Evolutionary conservation across 192 early-diverging fungal genomes (phyloP).

Genomic region (Tieghemiomyces parasiticus): DNA sequence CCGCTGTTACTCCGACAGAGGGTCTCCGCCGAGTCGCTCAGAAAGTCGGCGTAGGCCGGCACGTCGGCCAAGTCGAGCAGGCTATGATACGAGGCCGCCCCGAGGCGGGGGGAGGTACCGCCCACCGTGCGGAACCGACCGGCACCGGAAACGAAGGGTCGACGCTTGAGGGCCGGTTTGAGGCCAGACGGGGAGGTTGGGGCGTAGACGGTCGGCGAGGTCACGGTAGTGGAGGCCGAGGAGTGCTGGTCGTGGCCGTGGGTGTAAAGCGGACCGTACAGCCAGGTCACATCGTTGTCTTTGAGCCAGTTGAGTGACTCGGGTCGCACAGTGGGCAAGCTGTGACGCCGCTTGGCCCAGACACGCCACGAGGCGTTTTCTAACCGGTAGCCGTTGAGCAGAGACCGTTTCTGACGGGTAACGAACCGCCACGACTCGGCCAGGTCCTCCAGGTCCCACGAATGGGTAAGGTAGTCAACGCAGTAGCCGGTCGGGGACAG

Average conservation of each 20-base stretch:
- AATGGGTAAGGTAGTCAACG: constrained; percentile 42
- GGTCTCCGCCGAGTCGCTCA: background rate
- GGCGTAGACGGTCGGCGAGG: too few species aligned
- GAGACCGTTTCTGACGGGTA: constrained; percentile 43
- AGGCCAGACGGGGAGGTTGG: constrained; percentile 5
- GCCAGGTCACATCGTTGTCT: constrained; percentile 50
- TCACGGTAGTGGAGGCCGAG: background rate
- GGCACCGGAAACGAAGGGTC: background rate
- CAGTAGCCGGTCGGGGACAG: constrained; percentile 10
- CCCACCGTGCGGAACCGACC: background rate
- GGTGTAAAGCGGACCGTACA: constrained; percentile 52
- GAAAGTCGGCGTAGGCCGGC: background rate
- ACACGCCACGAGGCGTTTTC: constrained; percentile 57
- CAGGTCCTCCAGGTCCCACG: constrained; percentile 42
- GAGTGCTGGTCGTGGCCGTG: too few species aligned
- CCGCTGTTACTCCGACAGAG: constrained; percentile 1
- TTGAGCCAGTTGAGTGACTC: constrained; percentile 43
- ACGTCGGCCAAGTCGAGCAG: background rate
- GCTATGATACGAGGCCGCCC: background rate
- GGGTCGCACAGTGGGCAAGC: constrained; percentile 38
- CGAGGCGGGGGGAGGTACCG: background rate
- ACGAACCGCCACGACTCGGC: constrained; percentile 44
- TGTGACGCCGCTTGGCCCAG: constrained; percentile 41
- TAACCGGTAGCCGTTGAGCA: constrained; percentile 40
- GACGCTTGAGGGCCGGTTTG: constrained; percentile 8